phyloP scores from a whole-genome alignment of 768 basidiomycete genomes.

The Agaricus blazei region DNA sequence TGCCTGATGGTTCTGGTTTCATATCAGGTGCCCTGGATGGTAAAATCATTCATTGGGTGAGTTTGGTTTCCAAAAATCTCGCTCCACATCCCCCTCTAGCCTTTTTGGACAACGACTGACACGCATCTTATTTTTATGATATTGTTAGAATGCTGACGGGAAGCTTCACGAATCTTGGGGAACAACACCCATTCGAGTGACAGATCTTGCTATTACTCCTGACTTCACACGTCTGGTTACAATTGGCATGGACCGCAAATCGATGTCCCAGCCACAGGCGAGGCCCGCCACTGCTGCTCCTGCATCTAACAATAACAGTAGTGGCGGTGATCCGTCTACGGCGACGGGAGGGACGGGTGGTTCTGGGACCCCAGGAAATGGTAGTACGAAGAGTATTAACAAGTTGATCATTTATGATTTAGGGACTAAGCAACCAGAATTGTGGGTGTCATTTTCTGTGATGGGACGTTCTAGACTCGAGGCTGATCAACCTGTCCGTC shows the following conservation, averaged over 20 bases:
- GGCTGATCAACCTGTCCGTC: background rate
- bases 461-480: slow-evolving; percentile 2
- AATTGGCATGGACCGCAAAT: slow-evolving; percentile 56
- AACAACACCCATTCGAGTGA: slow-evolving; percentile 70
- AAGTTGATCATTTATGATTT: slow-evolving; percentile 78
- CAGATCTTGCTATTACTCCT: slow-evolving; percentile 83
- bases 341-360: slow-evolving; percentile 25
- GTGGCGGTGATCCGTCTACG: slow-evolving; percentile 28
- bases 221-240: slow-evolving; percentile 80
- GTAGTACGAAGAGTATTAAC: slow-evolving; percentile 40
- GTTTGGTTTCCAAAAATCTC: slow-evolving; percentile 17
- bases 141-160: slow-evolving; percentile 67
- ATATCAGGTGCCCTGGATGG: slow-evolving; percentile 86
- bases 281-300: slow-evolving; percentile 13
- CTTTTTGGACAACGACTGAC: background rate
- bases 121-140: slow-evolving; percentile 4
- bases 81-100: slow-evolving; percentile 7
- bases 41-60: slow-evolving; percentile 79
- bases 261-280: slow-evolving; percentile 9
- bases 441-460: slow-evolving; percentile 42
- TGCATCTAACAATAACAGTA: background rate
- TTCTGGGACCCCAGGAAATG: background rate
- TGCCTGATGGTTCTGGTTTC: slow-evolving; percentile 86
- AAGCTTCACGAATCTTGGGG: slow-evolving; percentile 67
- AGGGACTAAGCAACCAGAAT: slow-evolving; percentile 56